These are phyloP conservation scores for Filosporella fistucella DNA, from an alignment of 495 filamentous ascomycete genomes.

Conservation along the genomic window DNA sequence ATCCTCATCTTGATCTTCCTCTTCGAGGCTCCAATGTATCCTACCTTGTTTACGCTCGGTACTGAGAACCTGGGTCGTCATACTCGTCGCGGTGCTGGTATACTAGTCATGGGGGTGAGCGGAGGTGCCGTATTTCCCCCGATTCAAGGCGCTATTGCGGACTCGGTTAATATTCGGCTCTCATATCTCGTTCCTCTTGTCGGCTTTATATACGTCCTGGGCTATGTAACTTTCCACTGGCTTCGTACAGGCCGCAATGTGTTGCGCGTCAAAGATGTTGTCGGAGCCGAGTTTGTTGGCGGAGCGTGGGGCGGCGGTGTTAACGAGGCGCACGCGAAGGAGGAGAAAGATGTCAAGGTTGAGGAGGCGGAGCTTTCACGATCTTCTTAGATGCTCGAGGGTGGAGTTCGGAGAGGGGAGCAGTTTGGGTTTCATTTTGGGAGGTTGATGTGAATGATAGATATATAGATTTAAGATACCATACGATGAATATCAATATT, in stretches of 20 bases:
- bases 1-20: conserved; percentile 61
- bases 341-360: conserved; percentile 11
- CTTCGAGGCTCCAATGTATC: conserved; percentile 66
- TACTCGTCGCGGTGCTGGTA: conserved; percentile 61
- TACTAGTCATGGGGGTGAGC: conserved; percentile 58
- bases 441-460: neutral
- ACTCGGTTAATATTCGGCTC: conserved; percentile 44
- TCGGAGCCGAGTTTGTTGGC: conserved; percentile 1
- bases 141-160: conserved; percentile 56
- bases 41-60: conserved; percentile 64
- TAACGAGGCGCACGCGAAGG: neutral
- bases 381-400: conserved; percentile 1
- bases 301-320: conserved; percentile 1
- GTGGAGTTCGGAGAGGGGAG: neutral
- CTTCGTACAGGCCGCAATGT: conserved; percentile 17
- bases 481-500: conserved; percentile 1
- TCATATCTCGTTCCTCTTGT: conserved; percentile 38
- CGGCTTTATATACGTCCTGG: conserved; percentile 29
- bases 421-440: neutral
- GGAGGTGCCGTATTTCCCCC: conserved; percentile 64
- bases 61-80: conserved; percentile 65
- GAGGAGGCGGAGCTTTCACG: conserved; percentile 15
- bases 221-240: conserved; percentile 28
- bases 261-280: conserved; percentile 16
- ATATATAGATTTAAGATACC: conserved; percentile 6